phyloP scores from a whole-genome alignment of 345 rosid genomes.

The Raphanus sativus region DNA sequence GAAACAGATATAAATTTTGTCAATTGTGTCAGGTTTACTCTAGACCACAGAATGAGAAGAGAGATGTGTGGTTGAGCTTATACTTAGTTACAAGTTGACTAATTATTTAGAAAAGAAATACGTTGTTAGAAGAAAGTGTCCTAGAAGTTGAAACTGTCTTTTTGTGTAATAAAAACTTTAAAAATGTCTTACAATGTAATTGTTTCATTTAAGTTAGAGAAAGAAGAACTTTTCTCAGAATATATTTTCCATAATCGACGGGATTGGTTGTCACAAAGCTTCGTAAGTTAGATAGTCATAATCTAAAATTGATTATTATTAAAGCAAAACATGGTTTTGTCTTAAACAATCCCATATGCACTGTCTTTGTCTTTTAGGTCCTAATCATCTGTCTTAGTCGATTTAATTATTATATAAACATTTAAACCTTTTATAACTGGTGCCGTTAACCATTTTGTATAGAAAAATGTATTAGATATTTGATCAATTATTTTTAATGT shows the following conservation, averaged over 20 bases:
- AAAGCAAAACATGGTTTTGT: conserved; percentile 33
- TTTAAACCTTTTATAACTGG: neutral
- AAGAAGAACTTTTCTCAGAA: neutral
- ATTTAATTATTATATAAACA: neutral
- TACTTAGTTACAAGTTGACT: no score
- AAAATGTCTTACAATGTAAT: no score
- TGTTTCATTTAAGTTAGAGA: neutral
- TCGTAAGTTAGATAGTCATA: conserved; percentile 23
- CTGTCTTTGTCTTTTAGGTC: conserved; percentile 27
- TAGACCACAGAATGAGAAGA: no score
- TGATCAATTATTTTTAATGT: neutral
- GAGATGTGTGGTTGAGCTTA: no score
- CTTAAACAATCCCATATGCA: conserved; percentile 34
- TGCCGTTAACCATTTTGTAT: neutral
- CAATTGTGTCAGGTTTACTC: no score
- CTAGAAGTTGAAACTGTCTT: no score
- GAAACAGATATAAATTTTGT: no score
- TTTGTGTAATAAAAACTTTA: no score
- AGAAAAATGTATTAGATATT: neutral
- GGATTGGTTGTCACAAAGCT: conserved; percentile 24
- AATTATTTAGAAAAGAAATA: no score
- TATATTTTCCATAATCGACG: conserved; percentile 14
- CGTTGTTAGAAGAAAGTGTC: no score
- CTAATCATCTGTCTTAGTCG: conserved; percentile 31
- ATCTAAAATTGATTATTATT: conserved; percentile 6